Evolutionary conservation across 306 rosid species (phyloP).

Genomic region (Dalbergia oliveri): DNA sequence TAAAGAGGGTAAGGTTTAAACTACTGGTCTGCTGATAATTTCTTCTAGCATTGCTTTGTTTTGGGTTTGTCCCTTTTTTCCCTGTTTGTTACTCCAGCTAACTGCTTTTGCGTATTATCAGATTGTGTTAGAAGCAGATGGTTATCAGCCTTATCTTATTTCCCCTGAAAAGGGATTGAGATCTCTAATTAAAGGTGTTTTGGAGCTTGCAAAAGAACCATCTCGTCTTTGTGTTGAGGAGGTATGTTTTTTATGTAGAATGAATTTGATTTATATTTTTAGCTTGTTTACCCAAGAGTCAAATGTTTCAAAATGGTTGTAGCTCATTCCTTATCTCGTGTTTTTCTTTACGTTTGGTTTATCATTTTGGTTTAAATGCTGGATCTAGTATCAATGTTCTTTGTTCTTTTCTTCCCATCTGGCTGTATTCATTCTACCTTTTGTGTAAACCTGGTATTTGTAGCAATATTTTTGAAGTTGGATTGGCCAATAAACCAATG

Average conservation of each 20-base stretch:
- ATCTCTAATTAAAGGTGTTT: conserved; percentile 92
- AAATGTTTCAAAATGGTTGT: background rate
- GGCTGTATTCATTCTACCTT: conserved; percentile 18
- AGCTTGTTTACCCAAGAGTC: conserved; percentile 1
- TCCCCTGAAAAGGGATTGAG: conserved; percentile 99
- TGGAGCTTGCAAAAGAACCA: conserved; percentile 99
- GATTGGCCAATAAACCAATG: no score
- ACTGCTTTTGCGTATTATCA: conserved; percentile 45
- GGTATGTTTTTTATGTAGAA: conserved; percentile 61
- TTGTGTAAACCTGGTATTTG: conserved; percentile 3
- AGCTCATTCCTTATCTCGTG: background rate
- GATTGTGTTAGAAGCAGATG: conserved; percentile 99
- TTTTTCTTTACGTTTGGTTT: conserved; percentile 14
- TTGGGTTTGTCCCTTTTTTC: background rate
- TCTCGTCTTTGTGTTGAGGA: conserved; percentile 98
- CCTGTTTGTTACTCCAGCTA: background rate
- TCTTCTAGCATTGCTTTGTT: conserved; percentile 6
- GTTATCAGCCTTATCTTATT: conserved; percentile 98
- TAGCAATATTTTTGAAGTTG: no score
- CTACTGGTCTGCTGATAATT: conserved; percentile 5
- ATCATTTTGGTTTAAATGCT: conserved; percentile 1
- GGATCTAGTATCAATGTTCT: conserved; percentile 23
- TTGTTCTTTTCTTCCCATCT: conserved; percentile 10
- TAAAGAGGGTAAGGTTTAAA: conserved; percentile 80
- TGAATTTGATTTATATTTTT: conserved; percentile 28